Evolutionary conservation across 2,329 filamentous ascomycete species (phyloP).

Genomic region (Trichoderma aggressivum): DNA sequence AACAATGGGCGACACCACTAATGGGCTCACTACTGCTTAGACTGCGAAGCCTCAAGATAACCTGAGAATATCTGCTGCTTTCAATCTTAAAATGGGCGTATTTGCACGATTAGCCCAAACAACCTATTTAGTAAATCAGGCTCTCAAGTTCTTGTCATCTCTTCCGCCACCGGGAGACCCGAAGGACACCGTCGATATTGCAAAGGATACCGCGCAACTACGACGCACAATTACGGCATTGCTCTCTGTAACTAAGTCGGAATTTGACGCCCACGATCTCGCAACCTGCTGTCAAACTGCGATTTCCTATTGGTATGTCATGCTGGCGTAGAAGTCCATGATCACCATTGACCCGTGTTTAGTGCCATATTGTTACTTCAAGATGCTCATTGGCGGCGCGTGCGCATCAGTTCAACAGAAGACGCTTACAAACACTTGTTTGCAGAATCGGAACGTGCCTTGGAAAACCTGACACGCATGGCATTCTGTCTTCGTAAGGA

Average conservation of each 20-base stretch:
- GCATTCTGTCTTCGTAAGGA: not conserved
- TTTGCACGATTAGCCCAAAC: not conserved
- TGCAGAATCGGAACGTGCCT: not conserved
- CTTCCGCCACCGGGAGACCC: not conserved
- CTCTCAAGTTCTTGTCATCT: not conserved
- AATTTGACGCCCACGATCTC: not conserved
- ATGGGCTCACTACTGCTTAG: not conserved
- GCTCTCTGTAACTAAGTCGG: not conserved
- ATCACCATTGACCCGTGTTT: not conserved
- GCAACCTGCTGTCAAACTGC: conserved; percentile 4
- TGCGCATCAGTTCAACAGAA: not conserved
- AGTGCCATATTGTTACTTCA: not conserved
- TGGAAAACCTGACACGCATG: not conserved
- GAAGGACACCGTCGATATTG: not conserved
- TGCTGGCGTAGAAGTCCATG: not conserved
- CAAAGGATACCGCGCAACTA: not conserved
- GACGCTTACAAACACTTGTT: not conserved
- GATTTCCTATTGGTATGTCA: not conserved
- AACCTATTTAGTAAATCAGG: not conserved
- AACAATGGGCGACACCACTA: accelerated
- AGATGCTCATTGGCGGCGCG: not conserved
- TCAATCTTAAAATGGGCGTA: not conserved
- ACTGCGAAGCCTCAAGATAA: conserved; percentile 1
- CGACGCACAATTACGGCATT: not conserved
- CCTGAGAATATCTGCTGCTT: not conserved